These are phyloP conservation scores for Boletus subparvulus DNA, from an alignment of 768 basidiomycete genomes.

Conservation along the genomic window DNA sequence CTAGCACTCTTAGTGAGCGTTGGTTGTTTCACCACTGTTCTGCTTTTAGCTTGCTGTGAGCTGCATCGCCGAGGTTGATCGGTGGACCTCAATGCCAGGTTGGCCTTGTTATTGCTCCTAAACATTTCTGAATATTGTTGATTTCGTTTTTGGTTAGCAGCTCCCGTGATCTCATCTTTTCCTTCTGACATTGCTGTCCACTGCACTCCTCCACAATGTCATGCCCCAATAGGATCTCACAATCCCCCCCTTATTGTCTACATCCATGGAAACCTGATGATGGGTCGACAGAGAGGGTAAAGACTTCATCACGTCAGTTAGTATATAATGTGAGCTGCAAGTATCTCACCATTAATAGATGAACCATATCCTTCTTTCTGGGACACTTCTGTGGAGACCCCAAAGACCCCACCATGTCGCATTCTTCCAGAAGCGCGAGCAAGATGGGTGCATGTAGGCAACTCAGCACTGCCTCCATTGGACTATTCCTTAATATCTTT, in stretches of 20 bases:
- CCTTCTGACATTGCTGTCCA: background rate
- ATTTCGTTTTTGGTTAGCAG: background rate
- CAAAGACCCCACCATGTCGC: too few relatives aligned
- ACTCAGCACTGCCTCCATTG: background rate
- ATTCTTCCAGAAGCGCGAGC: background rate
- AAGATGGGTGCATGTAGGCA: background rate
- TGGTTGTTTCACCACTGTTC: too few relatives aligned
- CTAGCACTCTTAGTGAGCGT: too few relatives aligned
- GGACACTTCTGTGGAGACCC: too few relatives aligned
- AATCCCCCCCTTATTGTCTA: too few relatives aligned
- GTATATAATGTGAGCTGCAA: too few relatives aligned
- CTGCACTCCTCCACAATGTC: background rate
- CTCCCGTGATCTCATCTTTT: background rate
- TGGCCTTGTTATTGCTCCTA: background rate
- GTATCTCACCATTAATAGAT: too few relatives aligned
- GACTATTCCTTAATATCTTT: background rate
- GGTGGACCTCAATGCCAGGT: constrained; percentile 25
- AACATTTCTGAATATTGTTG: background rate
- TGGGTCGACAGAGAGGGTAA: too few relatives aligned
- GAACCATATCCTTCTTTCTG: too few relatives aligned
- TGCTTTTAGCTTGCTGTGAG: constrained; percentile 33
- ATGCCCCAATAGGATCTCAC: too few relatives aligned
- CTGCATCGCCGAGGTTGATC: constrained; percentile 23
- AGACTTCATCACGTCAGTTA: too few relatives aligned
- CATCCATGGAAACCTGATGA: too few relatives aligned